Base-by-base conservation (phyloP, 108 stramenopile species). In the Fistulifera solaris region DNA sequence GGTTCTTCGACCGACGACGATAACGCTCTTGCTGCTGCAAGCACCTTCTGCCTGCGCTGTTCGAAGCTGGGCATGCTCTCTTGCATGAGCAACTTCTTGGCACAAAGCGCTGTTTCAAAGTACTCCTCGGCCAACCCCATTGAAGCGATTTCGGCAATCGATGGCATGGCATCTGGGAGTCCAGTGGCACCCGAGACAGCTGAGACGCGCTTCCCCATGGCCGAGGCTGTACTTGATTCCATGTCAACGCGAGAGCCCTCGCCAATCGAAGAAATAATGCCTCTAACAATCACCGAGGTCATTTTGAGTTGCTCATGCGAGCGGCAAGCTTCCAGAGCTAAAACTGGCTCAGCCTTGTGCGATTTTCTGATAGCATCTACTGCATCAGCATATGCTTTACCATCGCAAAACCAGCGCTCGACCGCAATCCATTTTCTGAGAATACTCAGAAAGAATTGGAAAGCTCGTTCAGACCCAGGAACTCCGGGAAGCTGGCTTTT, bases 141-240 rank as follows among this genome's bases (percentile, higher is more conserved):
- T 19, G 85, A 75, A n/a, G 88, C 92, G 43, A 97, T 87, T 58
- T 95, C 94, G 10, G 93, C 75, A 38, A 97, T 81, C 23, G 93
- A 78, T 23, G 95, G 92, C 38, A 82, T 58, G 31, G 87, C 77
- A 60, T 81, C 72, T 26, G 61, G 72, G 22, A 94, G 71, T 27
- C 92, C 77, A 38, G 69, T 78, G 23, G 92, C 85, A 18, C 88
- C 88, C 13, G 76, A 55, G 17, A 89, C 73, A 10, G 84, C 67
- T 0, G 93, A 89, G 13, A 73, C 56, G 23, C 67, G 58, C 17
- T 70, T 73, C 6, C 64, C 72, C 15, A 59, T 59, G 0, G 68
- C 21, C 13, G 68, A 49, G 0, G 67, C 25, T 22, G 54, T 68
- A 42, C 64, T 69, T 16, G 82, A 76, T 35, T 66, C 58, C 45